Conservation (phyloP, 2,329 filamentous ascomycete species). For the Epichloe sylvatica region DNA sequence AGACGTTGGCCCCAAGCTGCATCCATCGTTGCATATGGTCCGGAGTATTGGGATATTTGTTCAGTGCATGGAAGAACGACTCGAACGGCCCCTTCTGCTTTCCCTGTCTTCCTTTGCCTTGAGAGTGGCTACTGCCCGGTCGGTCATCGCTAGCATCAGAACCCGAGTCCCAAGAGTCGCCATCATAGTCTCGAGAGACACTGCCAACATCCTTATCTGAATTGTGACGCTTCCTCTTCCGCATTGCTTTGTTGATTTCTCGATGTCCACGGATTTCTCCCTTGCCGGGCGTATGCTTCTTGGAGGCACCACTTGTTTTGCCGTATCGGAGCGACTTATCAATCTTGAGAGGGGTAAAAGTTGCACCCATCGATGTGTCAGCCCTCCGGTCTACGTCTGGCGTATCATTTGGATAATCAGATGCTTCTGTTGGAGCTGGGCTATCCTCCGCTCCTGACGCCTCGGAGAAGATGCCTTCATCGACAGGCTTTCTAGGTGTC, state of each 20-base stretch:
- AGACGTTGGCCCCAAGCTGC: constrained; percentile 48
- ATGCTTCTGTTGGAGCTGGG: constrained; percentile 43
- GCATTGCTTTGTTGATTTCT: constrained; percentile 25
- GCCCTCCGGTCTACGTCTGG: constrained; percentile 35
- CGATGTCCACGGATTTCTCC: constrained; percentile 46
- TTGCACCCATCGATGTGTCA: constrained; percentile 27
- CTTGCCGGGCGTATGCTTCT: constrained; percentile 38
- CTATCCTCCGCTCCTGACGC: constrained; percentile 45
- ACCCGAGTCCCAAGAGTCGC: constrained; percentile 34
- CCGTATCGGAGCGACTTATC: constrained; percentile 33
- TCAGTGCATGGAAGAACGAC: constrained; percentile 36
- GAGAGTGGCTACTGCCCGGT: constrained; percentile 11
- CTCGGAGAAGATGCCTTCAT: constrained; percentile 40
- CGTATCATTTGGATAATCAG: constrained; percentile 37
- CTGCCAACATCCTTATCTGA: constrained; percentile 39
- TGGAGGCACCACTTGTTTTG: constrained; percentile 24
- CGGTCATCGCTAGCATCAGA: constrained; percentile 26
- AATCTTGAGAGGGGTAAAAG: constrained; percentile 33
- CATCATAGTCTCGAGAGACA: constrained; percentile 27
- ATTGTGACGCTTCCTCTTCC: constrained; percentile 40
- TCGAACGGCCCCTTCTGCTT: constrained; percentile 20
- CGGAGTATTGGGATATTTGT: constrained; percentile 44
- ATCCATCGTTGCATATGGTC: constrained; percentile 47
- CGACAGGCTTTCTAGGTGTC: constrained; percentile 44
- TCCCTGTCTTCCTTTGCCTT: constrained; percentile 13